Evolutionary conservation across 495 filamentous ascomycete species (phyloP).

Genomic region (Neurospora sp.): DNA sequence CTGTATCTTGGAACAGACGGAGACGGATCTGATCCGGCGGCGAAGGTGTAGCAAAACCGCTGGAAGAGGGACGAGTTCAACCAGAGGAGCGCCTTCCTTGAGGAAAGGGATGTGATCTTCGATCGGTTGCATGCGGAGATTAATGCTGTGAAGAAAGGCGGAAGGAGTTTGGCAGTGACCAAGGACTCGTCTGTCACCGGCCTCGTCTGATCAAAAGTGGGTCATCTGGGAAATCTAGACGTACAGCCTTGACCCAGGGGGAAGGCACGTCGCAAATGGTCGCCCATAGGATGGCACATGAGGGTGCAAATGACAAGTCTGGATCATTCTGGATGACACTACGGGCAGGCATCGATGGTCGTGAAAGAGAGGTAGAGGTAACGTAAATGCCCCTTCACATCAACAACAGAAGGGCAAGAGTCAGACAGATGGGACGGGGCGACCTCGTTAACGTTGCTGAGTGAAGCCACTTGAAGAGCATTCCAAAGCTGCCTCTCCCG

Average conservation of each 20-base stretch:
- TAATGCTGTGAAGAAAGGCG: neutral
- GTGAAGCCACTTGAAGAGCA: neutral
- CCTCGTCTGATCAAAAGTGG: neutral
- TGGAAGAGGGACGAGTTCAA: neutral
- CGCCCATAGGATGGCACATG: neutral
- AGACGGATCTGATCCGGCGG: neutral
- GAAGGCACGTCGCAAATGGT: neutral
- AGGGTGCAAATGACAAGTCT: neutral
- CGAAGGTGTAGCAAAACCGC: neutral
- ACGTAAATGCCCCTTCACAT: neutral
- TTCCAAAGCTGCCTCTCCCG: too few species aligned
- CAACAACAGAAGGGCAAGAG: neutral
- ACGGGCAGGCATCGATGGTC: neutral
- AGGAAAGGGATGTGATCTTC: neutral
- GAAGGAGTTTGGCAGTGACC: neutral
- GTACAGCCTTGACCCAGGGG: neutral
- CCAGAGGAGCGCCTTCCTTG: neutral
- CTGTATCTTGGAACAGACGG: neutral
- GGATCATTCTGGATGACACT: neutral
- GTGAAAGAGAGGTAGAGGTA: too few species aligned
- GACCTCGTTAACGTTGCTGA: neutral
- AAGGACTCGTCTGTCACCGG: neutral
- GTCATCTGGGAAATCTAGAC: neutral
- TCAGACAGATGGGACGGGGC: neutral
- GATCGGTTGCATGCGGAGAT: neutral